Percentiles rank a stretch among this genome's conserved stretches.
phyloP scores from a whole-genome alignment of 2,329 filamentous ascomycete species.

The Neoarthrinium moseri region DNA sequence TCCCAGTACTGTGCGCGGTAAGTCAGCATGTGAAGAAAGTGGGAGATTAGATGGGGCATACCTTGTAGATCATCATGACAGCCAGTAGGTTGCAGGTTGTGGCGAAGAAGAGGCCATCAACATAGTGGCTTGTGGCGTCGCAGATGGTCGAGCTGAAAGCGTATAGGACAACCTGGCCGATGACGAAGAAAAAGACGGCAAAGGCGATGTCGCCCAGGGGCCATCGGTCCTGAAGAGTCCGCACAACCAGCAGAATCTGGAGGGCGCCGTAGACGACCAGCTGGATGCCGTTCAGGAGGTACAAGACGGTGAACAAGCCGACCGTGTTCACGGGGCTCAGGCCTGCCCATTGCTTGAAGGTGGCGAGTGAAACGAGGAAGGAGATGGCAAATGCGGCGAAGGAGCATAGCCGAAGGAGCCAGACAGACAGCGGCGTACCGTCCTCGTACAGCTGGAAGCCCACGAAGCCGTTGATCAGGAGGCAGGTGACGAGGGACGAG shows the following conservation, averaged over 20 bases:
- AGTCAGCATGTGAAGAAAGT: background rate
- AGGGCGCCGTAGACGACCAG: constrained; percentile 82
- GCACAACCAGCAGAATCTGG: constrained; percentile 84
- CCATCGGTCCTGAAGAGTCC: constrained; percentile 94
- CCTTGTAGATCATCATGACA: constrained; percentile 99
- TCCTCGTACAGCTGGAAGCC: constrained; percentile 99
- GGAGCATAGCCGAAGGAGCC: constrained; percentile 81
- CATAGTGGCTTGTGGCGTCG: constrained; percentile 79
- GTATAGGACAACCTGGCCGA: constrained; percentile 91
- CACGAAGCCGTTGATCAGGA: constrained; percentile 96
- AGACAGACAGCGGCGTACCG: constrained; percentile 88
- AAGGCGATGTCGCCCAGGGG: constrained; percentile 89
- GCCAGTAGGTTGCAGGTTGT: constrained; percentile 90
- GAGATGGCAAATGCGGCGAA: constrained; percentile 80
- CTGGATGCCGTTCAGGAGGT: constrained; percentile 85
- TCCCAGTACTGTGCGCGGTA: constrained; percentile 79
- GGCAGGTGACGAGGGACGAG: constrained; percentile 82
- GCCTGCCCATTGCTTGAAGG: constrained; percentile 89
- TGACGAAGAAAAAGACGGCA: constrained; percentile 85
- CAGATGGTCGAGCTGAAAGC: constrained; percentile 86
- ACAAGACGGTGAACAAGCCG: constrained; percentile 87
- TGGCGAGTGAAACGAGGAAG: constrained; percentile 84
- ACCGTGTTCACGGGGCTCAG: constrained; percentile 82
- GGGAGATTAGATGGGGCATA: constrained; percentile 27
- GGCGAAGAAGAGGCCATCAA: constrained; percentile 92